Evolutionary conservation across 371 early-diverging fungal species (phyloP).

Genomic region (Lichtheimia hyalospora): DNA sequence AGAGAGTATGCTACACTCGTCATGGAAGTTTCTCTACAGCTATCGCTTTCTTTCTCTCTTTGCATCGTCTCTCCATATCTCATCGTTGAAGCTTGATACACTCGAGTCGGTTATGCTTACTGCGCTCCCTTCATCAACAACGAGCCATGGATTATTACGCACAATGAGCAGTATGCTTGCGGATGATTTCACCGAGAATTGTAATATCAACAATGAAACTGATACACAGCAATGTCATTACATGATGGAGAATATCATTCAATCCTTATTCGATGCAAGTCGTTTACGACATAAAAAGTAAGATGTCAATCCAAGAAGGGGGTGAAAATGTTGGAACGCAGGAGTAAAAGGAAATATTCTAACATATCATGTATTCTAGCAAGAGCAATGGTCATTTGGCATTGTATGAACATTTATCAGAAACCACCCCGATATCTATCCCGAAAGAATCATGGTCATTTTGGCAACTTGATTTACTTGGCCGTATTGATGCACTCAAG

Average conservation of each 20-base stretch:
- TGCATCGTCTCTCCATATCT: not conserved
- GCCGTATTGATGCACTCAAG: not conserved
- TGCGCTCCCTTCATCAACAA: not conserved
- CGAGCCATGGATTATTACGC: not conserved
- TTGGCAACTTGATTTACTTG: not conserved
- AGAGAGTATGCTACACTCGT: slow-evolving; percentile 5
- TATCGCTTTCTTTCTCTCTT: slow-evolving; percentile 8
- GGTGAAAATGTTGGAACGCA: too few relatives aligned
- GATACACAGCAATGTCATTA: too few relatives aligned
- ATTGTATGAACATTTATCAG: too few relatives aligned
- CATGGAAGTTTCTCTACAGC: slow-evolving; percentile 8
- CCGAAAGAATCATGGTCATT: not conserved
- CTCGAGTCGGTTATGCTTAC: slow-evolving; percentile 1
- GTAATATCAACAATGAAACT: too few relatives aligned
- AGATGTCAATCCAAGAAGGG: too few relatives aligned
- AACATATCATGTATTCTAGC: too few relatives aligned
- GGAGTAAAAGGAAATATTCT: too few relatives aligned
- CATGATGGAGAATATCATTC: too few relatives aligned
- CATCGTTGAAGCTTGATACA: not conserved
- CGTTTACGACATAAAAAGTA: too few relatives aligned
- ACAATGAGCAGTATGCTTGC: not conserved
- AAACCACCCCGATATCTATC: too few relatives aligned
- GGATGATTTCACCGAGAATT: not conserved
- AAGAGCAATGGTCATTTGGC: too few relatives aligned
- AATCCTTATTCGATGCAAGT: too few relatives aligned